Evolutionary conservation across 2,329 filamentous ascomycete species (phyloP).

Genomic region (Fusarium annulatum): DNA sequence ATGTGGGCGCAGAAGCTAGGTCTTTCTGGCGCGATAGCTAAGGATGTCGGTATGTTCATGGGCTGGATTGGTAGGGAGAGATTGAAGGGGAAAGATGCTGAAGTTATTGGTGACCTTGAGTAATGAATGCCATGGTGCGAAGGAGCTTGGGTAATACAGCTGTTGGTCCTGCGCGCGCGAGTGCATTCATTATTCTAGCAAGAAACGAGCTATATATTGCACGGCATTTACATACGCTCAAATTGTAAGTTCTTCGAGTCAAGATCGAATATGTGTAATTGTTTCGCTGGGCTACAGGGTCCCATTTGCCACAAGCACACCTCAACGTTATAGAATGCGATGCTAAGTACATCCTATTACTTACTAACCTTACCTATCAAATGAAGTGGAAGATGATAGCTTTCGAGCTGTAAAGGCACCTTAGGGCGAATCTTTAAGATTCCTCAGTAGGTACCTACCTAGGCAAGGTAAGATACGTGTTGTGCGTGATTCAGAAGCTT

Average conservation of each 20-base stretch:
- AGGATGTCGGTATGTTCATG: constrained; percentile 78
- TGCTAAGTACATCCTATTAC: not conserved
- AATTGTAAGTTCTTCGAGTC: not conserved
- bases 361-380: not conserved
- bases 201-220: not conserved
- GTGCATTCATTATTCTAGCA: not conserved
- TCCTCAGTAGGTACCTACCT: not conserved
- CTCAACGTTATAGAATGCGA: not conserved
- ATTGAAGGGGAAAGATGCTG: constrained; percentile 37
- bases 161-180: not conserved
- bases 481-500: not conserved
- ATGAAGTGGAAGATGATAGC: not conserved
- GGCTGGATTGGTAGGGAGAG: constrained; percentile 67
- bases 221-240: not conserved
- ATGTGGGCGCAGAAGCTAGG: constrained; percentile 72
- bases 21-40: constrained; percentile 71
- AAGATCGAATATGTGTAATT: not conserved
- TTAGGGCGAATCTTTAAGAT: not conserved
- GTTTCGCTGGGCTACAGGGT: not conserved
- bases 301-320: not conserved
- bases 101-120: constrained; percentile 18
- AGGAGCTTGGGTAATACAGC: not conserved
- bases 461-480: not conserved
- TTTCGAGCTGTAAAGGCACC: not conserved
- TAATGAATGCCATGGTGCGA: not conserved